Evolutionary conservation across 2,329 filamentous ascomycete species (phyloP), one percentile per base, ranked within the genome.

Genomic region (Dendryphion nanum): DNA sequence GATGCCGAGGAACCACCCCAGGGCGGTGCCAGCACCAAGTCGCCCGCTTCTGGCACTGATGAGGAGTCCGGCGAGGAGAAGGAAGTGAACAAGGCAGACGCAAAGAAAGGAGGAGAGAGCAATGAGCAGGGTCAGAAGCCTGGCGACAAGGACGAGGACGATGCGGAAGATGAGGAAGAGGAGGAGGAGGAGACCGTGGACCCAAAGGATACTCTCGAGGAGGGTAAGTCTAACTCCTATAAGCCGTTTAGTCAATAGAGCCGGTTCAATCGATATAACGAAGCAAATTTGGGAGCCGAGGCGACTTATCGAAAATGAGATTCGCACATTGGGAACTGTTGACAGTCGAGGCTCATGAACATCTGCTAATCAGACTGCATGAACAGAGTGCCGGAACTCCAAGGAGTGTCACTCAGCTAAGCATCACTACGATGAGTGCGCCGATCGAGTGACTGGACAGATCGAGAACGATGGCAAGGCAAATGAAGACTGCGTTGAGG

Each of bases 361-460:
- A n/a, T n/a, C n/a, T n/a, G n/a, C n/a, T n/a, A n/a, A n/a, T n/a
- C n/a, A n/a, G n/a, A n/a, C n/a, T n/a, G n/a, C n/a, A n/a, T n/a
- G n/a, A n/a, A 55, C 70, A 97, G 93, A 95, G 66, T 98, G 93
- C 81, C 81, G 81, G 71, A 82, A 91, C 69, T 89, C 89, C 51
- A 79, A 85, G 69, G 76, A 86, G 71, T 98, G 93, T 74, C 78
- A 84, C 46, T 83, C 85, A 43, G 80, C 81, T 65, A 98, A 97
- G 83, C 91, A 97, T 79, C 93, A 98, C 80, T 97, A 86, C 70
- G 91, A 97, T 54, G 89, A 96, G 75, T 98, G 93, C 70, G 89
- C 91, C 58, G 90, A 95, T 81, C 89, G 93, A 61, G 93, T 98
- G 57, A 88, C 83, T 59, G 56, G 61, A 41, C 70, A 78, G 64